A percentile compares a stretch with the other conserved stretches of the same genome.
Conservation (phyloP, 2,329 filamentous ascomycete species). For the Penicillium sp. region DNA sequence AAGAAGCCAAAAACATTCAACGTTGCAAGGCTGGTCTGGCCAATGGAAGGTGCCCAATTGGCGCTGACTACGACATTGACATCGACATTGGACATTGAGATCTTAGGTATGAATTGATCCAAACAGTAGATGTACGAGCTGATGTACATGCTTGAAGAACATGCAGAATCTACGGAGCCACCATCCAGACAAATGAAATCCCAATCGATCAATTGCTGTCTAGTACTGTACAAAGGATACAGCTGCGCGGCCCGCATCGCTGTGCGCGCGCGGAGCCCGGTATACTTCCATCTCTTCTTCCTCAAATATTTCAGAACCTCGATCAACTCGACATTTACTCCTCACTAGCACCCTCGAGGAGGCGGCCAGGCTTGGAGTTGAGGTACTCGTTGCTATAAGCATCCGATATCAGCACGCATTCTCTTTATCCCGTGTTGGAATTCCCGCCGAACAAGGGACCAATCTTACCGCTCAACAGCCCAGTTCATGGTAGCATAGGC, state of each 20-base stretch:
- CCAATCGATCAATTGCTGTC: constrained; percentile 38
- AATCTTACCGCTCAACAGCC: constrained; percentile 78
- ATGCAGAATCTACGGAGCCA: neutral
- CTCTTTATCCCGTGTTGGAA: neutral
- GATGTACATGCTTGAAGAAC: neutral
- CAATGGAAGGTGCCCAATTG: constrained; percentile 13
- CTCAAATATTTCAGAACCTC: constrained; percentile 7
- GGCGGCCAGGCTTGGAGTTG: constrained; percentile 52
- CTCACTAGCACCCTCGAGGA: constrained; percentile 31
- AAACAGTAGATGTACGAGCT: neutral
- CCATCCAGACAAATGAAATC: constrained; percentile 16
- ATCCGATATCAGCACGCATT: constrained; percentile 10
- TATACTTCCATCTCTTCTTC: constrained; percentile 16
- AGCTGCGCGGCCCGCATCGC: constrained; percentile 22
- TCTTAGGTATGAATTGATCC: neutral
- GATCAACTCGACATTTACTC: constrained; percentile 32
- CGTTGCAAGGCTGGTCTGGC: neutral
- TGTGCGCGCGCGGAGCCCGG: constrained; percentile 4
- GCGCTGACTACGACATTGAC: constrained; percentile 12
- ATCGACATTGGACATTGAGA: too few species aligned
- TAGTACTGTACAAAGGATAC: constrained; percentile 45
- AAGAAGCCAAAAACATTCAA: too few species aligned
- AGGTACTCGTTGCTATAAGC: constrained; percentile 50
- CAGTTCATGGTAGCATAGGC: constrained; percentile 86
- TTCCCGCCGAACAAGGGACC: constrained; percentile 32